Conservation (phyloP, 1,284 basidiomycete species). For the Peniophora sp. region DNA sequence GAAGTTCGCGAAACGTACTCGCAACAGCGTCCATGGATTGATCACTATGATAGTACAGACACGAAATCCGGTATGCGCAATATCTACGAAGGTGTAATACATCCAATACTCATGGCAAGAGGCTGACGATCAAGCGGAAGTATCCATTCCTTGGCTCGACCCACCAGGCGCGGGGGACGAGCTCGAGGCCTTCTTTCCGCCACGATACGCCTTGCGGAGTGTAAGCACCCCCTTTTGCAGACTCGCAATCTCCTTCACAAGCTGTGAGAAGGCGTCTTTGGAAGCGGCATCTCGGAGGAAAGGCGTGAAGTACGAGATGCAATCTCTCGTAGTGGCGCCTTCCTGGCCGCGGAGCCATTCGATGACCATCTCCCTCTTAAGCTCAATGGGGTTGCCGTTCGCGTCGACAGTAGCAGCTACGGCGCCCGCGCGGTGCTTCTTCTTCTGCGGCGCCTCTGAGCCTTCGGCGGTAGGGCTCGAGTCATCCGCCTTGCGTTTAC, state of each 20-base stretch:
- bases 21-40: no score
- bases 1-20: no score
- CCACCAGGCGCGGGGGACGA: neutral
- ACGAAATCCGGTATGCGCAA: no score
- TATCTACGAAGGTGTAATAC: neutral
- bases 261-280: slow-evolving; percentile 64
- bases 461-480: slow-evolving; percentile 10
- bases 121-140: neutral
- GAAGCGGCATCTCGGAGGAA: slow-evolving; percentile 60
- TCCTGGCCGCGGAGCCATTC: slow-evolving; percentile 63
- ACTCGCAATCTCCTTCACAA: slow-evolving; percentile 69
- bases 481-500: slow-evolving; percentile 65
- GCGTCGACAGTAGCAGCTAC: slow-evolving; percentile 22
- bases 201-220: slow-evolving; percentile 41
- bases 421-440: slow-evolving; percentile 51
- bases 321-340: slow-evolving; percentile 62
- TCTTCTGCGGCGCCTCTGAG: slow-evolving; percentile 39
- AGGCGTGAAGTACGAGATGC: slow-evolving; percentile 70
- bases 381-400: slow-evolving; percentile 37
- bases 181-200: neutral
- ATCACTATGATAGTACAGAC: no score
- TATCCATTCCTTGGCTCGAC: neutral
- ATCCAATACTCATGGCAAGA: neutral
- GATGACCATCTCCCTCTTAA: slow-evolving; percentile 58
- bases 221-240: slow-evolving; percentile 57